phyloP scores from a whole-genome alignment of 2,329 filamentous ascomycete species.

The Fonsecaea pedrosoi region DNA sequence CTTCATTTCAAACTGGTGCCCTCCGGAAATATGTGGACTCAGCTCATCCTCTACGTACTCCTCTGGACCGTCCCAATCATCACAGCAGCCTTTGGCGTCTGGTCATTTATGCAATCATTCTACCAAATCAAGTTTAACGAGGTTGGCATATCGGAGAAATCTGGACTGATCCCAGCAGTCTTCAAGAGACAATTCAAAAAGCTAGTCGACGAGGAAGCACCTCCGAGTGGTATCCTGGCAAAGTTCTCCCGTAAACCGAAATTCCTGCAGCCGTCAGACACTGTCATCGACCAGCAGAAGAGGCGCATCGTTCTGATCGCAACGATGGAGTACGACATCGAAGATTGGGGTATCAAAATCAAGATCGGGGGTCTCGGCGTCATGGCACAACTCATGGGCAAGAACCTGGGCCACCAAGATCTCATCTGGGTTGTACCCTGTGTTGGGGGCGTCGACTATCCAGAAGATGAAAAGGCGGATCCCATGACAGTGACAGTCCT shows the following conservation, averaged over 20 bases:
- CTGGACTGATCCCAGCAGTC: conserved; percentile 48
- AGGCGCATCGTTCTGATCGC: conserved; percentile 68
- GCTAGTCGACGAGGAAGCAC: conserved; percentile 30
- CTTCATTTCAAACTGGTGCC: conserved; percentile 61
- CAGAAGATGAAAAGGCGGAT: conserved; percentile 63
- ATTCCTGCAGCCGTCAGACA: conserved; percentile 57
- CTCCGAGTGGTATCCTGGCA: conserved; percentile 25
- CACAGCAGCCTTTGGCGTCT: conserved; percentile 59
- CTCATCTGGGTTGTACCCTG: conserved; percentile 70
- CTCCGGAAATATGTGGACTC: conserved; percentile 60
- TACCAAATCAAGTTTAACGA: conserved; percentile 70
- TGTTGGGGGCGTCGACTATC: conserved; percentile 70
- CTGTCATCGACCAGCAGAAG: conserved; percentile 58
- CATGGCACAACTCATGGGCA: conserved; percentile 73
- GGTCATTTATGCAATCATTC: conserved; percentile 66
- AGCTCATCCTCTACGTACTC: conserved; percentile 62
- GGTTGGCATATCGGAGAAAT: conserved; percentile 61
- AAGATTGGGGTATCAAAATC: conserved; percentile 73
- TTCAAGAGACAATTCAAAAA: conserved; percentile 48
- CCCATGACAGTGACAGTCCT: conserved; percentile 69
- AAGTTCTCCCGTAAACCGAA: conserved; percentile 31
- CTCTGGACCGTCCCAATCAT: conserved; percentile 61
- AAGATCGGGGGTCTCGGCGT: conserved; percentile 74
- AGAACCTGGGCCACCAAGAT: conserved; percentile 68
- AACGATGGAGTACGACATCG: conserved; percentile 75